Evolutionary conservation across 2,329 filamentous ascomycete species (phyloP).

Genomic region (Pyricularia pennisetigena): DNA sequence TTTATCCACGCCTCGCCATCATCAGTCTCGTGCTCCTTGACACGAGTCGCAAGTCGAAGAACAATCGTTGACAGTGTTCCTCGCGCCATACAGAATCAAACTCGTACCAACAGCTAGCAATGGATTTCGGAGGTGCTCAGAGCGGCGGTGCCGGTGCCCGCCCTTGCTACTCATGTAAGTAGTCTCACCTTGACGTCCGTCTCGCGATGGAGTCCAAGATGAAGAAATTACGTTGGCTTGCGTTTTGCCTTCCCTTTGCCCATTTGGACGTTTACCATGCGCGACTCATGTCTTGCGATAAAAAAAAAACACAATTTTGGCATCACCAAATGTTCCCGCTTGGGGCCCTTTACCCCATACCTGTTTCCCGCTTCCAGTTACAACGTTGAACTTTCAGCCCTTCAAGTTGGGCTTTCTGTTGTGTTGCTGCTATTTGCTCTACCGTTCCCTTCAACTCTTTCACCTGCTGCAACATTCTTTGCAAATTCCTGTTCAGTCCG

Average conservation of each 20-base stretch:
- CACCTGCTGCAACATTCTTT: background rate
- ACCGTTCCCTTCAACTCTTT: background rate
- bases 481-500: background rate
- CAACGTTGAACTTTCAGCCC: background rate
- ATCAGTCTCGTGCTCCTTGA: background rate
- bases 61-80: background rate
- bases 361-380: background rate
- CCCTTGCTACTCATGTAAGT: slow-evolving; percentile 17
- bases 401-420: background rate
- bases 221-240: background rate
- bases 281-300: background rate
- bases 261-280: background rate
- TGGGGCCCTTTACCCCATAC: background rate
- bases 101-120: slow-evolving; percentile 1
- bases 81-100: background rate
- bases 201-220: background rate
- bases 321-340: background rate
- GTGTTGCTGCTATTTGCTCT: background rate
- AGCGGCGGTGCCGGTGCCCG: slow-evolving; percentile 3
- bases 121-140: slow-evolving; percentile 14
- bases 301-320: background rate
- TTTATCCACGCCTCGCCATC: background rate
- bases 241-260: background rate
- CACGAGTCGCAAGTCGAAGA: background rate
- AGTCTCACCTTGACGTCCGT: background rate